Evolutionary conservation across 2,329 filamentous ascomycete genomes (phyloP).

Genomic region (Botrytis deweyae): DNA sequence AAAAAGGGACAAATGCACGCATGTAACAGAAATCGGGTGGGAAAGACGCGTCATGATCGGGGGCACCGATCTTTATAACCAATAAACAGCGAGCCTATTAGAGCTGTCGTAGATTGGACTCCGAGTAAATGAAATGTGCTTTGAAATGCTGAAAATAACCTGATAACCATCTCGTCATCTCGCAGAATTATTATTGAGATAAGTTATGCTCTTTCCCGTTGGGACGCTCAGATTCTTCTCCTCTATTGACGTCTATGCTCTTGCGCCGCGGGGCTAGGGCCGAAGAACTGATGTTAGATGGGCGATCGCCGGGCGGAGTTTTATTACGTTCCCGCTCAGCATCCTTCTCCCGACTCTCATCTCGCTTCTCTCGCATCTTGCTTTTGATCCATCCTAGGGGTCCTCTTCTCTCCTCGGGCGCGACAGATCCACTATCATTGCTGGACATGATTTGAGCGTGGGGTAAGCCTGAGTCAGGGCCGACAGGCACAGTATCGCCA

Average conservation of each 20-base stretch:
- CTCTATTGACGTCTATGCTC: conserved; percentile 35
- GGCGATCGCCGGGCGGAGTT: conserved; percentile 36
- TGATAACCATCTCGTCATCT: neutral
- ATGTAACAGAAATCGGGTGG: neutral
- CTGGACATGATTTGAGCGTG: conserved; percentile 38
- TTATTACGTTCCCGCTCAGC: conserved; percentile 37
- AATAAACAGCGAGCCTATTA: conserved; percentile 2
- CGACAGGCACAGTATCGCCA: conserved; percentile 42
- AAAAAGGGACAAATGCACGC: neutral
- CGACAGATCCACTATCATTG: conserved; percentile 35
- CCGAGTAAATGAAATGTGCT: conserved; percentile 5
- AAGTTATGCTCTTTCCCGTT: conserved; percentile 24
- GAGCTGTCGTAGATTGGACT: neutral
- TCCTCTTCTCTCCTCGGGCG: conserved; percentile 50
- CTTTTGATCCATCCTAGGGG: conserved; percentile 64
- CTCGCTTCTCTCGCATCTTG: conserved; percentile 56
- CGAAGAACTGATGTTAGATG: conserved; percentile 23
- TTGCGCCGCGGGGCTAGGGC: conserved; percentile 31
- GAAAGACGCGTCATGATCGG: neutral
- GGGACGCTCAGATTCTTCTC: conserved; percentile 29
- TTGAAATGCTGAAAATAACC: neutral
- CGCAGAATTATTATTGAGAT: conserved; percentile 20
- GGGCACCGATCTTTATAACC: neutral
- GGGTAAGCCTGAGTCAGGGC: conserved; percentile 35
- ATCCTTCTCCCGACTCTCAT: conserved; percentile 39